Percentiles rank a stretch among this genome's conserved stretches.
phyloP scores from a whole-genome alignment of 352 stramenopile species.

The Thalassiosira mediterranea region DNA sequence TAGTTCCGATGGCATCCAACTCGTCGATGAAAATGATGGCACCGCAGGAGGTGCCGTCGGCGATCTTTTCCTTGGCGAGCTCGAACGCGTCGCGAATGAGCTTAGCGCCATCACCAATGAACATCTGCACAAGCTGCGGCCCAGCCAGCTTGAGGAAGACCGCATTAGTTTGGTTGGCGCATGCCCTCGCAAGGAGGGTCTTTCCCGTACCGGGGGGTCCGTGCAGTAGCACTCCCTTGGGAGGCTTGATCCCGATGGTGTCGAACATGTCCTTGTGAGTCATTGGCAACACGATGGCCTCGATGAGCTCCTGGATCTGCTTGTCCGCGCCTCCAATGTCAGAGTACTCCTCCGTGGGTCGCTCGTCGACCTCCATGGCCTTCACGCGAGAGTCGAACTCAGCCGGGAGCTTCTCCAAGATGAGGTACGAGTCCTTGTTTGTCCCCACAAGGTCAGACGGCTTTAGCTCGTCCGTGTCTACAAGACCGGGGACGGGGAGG shows the following conservation, averaged over 20 bases:
- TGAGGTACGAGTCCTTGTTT: constrained; percentile 92
- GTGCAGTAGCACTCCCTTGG: constrained; percentile 98
- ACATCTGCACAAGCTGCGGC: constrained; percentile 99
- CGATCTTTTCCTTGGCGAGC: constrained; percentile 89
- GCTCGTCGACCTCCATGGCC: constrained; percentile 98
- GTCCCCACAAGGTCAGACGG: constrained; percentile 98
- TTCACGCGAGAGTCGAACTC: constrained; percentile 99
- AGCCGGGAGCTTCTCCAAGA: constrained; percentile 96
- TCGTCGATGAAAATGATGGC: constrained; percentile 99
- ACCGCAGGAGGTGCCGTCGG: constrained; percentile 97
- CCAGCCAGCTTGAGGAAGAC: constrained; percentile 99
- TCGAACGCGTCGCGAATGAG: constrained; percentile 99
- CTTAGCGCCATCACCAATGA: constrained; percentile 97
- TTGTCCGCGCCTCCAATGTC: constrained; percentile 98
- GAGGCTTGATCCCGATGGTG: constrained; percentile 97
- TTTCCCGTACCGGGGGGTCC: constrained; percentile 97
- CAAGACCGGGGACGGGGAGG: constrained; percentile 96
- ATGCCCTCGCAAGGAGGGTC: constrained; percentile 94
- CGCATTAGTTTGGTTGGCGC: constrained; percentile 98
- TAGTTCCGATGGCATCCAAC: constrained; percentile 96
- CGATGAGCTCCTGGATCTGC: constrained; percentile 96
- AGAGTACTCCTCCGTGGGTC: constrained; percentile 99
- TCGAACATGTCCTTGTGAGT: constrained; percentile 98
- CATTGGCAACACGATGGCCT: constrained; percentile 98
- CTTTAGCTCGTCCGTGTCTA: constrained; percentile 92